Evolutionary conservation across 805 yeast species (phyloP).

Genomic region (Candida ulmi): DNA sequence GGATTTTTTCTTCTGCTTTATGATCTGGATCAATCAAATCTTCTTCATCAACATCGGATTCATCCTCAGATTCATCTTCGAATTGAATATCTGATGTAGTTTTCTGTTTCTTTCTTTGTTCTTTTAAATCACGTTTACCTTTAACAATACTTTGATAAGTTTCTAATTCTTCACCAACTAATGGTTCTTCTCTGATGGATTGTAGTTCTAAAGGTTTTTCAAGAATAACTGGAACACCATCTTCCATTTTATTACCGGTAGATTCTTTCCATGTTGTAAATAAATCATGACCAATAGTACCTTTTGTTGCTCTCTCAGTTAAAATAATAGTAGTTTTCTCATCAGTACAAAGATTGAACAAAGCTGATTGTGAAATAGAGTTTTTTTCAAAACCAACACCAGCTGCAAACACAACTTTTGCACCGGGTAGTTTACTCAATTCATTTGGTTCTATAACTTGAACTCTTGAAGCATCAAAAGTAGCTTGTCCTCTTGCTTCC

Average conservation of each 20-base stretch:
- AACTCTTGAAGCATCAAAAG: slow-evolving; percentile 69
- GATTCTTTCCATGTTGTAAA: slow-evolving; percentile 48
- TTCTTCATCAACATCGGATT: slow-evolving; percentile 25
- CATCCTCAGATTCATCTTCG: slow-evolving; percentile 23
- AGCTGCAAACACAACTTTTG: slow-evolving; percentile 76
- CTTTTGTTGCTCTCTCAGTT: slow-evolving; percentile 55
- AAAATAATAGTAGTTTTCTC: slow-evolving; percentile 66
- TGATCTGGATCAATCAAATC: slow-evolving; percentile 1
- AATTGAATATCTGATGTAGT: slow-evolving; percentile 21
- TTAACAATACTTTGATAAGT: slow-evolving; percentile 42
- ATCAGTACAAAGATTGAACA: slow-evolving; percentile 52
- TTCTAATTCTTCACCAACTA: slow-evolving; percentile 45
- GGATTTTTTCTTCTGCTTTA: slow-evolving; percentile 27
- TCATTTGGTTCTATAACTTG: slow-evolving; percentile 55
- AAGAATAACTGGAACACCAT: slow-evolving; percentile 56
- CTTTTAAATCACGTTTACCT: slow-evolving; percentile 36
- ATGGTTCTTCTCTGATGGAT: slow-evolving; percentile 39
- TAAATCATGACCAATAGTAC: slow-evolving; percentile 45
- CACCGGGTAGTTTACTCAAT: slow-evolving; percentile 49
- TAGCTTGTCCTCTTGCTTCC: slow-evolving; percentile 68
- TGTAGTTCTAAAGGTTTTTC: slow-evolving; percentile 38
- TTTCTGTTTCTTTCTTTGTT: slow-evolving; percentile 25
- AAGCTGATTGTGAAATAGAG: slow-evolving; percentile 46
- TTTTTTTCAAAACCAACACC: slow-evolving; percentile 65
- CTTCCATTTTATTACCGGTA: slow-evolving; percentile 40